phyloP scores from a whole-genome alignment of 106 monocot species.

The Agapanthus africanus region DNA sequence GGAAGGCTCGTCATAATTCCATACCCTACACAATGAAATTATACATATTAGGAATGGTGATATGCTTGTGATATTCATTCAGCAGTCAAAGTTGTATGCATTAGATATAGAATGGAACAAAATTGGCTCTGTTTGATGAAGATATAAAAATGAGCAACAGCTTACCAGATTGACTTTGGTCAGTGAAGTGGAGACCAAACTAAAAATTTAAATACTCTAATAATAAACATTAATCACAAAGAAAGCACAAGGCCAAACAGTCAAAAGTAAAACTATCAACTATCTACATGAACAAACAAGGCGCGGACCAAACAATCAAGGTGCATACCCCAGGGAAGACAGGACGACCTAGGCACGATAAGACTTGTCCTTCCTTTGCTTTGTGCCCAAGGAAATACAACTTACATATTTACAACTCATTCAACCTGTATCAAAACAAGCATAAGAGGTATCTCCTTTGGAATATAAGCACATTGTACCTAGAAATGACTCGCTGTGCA shows the following conservation, averaged over 20 bases:
- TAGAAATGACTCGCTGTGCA: neutral
- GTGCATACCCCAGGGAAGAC: too few species aligned
- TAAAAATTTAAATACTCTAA: neutral
- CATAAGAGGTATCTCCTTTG: neutral
- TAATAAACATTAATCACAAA: neutral
- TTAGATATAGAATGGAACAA: too few species aligned
- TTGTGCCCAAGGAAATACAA: neutral
- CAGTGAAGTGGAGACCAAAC: neutral
- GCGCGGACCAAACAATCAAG: too few species aligned
- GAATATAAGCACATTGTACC: neutral
- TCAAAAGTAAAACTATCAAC: too few species aligned
- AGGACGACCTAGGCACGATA: neutral
- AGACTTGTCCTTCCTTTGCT: neutral
- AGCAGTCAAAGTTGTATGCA: neutral
- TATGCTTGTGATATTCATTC: too few species aligned
- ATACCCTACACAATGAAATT: conserved; percentile 58
- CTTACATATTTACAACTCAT: neutral
- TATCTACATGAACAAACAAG: neutral
- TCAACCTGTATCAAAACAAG: neutral
- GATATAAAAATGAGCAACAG: neutral
- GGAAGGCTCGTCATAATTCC: conserved; percentile 86
- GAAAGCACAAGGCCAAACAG: neutral
- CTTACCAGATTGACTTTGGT: too few species aligned
- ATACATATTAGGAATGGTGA: too few species aligned
- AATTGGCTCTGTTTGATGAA: too few species aligned